phyloP scores from a whole-genome alignment of 2,329 filamentous ascomycete genomes.

The Aspergillus pseudoviridinutans region DNA sequence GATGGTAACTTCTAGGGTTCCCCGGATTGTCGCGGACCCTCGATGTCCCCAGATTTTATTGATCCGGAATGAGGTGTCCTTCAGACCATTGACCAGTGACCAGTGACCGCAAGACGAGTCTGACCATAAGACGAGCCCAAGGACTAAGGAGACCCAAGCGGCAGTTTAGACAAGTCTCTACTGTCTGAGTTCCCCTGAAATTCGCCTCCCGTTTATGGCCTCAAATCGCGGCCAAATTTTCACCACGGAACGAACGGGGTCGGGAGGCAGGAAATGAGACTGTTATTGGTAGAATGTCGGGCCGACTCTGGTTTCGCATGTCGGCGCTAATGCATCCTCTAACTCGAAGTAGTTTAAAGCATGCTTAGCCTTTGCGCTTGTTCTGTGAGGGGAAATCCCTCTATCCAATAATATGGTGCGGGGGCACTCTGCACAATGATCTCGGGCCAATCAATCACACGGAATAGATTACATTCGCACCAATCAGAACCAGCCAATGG shows the following conservation, averaged over 20 bases:
- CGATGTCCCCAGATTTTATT: background rate
- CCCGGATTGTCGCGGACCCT: background rate
- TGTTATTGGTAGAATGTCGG: constrained; percentile 1
- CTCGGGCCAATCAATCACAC: background rate
- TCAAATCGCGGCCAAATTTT: background rate
- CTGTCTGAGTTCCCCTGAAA: background rate
- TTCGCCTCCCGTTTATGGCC: background rate
- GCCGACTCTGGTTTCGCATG: background rate
- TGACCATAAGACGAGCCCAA: too few relatives aligned
- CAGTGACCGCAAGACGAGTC: too few relatives aligned
- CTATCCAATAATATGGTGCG: background rate
- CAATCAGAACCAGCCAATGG: background rate
- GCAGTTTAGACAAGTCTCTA: background rate
- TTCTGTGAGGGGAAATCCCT: background rate
- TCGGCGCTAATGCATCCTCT: background rate
- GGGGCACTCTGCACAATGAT: background rate
- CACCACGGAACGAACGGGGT: background rate
- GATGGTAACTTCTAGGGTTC: background rate
- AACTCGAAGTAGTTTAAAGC: background rate
- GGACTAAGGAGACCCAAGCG: too few relatives aligned
- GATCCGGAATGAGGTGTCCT: background rate
- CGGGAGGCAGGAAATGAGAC: background rate
- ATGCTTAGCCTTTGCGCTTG: background rate
- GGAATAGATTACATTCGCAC: background rate
- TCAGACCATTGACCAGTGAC: background rate